phyloP scores from a whole-genome alignment of 305 asterid species.

The Euphrasia arctica region DNA sequence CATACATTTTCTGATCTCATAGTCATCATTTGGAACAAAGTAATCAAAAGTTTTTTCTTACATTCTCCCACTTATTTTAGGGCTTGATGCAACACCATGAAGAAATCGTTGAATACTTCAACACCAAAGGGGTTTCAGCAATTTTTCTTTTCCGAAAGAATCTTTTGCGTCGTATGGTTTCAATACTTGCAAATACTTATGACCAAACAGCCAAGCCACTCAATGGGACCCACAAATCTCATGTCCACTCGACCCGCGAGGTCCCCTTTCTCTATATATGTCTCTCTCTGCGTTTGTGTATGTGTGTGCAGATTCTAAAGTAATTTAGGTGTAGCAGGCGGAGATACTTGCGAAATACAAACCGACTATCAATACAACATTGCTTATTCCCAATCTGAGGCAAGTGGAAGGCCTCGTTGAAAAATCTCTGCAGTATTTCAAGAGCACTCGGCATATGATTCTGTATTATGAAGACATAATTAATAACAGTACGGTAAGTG shows the following conservation, averaged over 20 bases:
- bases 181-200: constrained; percentile 83
- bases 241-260: constrained; percentile 80
- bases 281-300: neutral
- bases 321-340: constrained; percentile 50
- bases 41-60: neutral
- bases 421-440: constrained; percentile 71
- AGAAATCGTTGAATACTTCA: constrained; percentile 75
- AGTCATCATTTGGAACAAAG: neutral
- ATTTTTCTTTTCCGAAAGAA: constrained; percentile 86
- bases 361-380: constrained; percentile 61
- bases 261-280: constrained; percentile 23
- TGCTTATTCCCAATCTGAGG: constrained; percentile 51
- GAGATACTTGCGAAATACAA: constrained; percentile 82
- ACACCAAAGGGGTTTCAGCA: constrained; percentile 66
- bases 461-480: constrained; percentile 82
- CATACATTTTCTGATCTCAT: neutral
- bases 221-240: constrained; percentile 92
- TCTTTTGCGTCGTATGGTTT: constrained; percentile 79
- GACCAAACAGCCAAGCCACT: constrained; percentile 76
- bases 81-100: constrained; percentile 76
- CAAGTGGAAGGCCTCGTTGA: constrained; percentile 65
- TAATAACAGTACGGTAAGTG: constrained; percentile 68
- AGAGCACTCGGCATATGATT: constrained; percentile 72
- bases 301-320: constrained; percentile 13
- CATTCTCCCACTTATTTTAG: constrained; percentile 37